A percentile compares a stretch with the other conserved stretches of the same genome.
phyloP scores from a whole-genome alignment of 2,329 filamentous ascomycete genomes.

The Cladophialophora yegresii region DNA sequence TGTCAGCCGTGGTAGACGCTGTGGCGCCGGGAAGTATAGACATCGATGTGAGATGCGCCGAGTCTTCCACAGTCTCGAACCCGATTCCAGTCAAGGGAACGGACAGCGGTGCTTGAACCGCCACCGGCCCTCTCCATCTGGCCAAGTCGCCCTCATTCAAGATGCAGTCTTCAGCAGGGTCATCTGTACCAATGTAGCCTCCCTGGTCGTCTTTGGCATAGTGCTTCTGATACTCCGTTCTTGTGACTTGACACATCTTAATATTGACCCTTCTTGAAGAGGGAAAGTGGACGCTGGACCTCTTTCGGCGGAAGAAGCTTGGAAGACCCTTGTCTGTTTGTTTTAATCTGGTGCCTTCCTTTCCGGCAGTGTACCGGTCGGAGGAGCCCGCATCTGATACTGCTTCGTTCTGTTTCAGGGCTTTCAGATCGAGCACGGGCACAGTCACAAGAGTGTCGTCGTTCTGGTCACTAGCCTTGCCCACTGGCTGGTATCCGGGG shows the following conservation, averaged over 20 bases:
- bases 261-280: conserved; percentile 13
- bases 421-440: conserved; percentile 26
- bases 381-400: neutral
- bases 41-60: neutral
- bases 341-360: neutral
- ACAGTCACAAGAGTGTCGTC: conserved; percentile 31
- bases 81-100: neutral
- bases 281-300: conserved; percentile 4
- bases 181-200: conserved; percentile 30
- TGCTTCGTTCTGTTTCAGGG: neutral
- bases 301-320: conserved; percentile 15
- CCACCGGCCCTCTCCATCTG: conserved; percentile 4
- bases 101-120: neutral
- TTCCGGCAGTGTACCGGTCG: neutral
- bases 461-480: conserved; percentile 20
- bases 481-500: neutral
- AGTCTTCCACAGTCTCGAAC: neutral
- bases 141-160: conserved; percentile 23
- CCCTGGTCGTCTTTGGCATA: conserved; percentile 35
- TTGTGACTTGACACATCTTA: conserved; percentile 28
- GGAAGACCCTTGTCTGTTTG: conserved; percentile 4
- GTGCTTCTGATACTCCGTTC: conserved; percentile 31
- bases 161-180: conserved; percentile 34
- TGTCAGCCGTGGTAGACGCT: neutral
- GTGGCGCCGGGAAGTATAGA: neutral